A percentile compares a stretch with the other conserved stretches of the same genome.
Evolutionary conservation across 163 green algal genomes (phyloP).

Genomic region (Prototheca cutis): DNA sequence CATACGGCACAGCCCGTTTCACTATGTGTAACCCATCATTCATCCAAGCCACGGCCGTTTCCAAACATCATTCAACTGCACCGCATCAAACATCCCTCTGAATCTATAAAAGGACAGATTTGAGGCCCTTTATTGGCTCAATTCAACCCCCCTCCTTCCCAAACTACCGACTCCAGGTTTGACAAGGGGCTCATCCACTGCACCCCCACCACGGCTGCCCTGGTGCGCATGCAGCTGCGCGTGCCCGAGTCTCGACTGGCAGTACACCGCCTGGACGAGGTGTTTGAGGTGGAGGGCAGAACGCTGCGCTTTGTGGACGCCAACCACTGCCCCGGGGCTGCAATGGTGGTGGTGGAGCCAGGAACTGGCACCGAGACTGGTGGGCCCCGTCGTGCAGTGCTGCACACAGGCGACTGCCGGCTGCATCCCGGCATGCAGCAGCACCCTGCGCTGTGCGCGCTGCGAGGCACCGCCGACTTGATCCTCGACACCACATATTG

Average conservation of each 20-base stretch:
- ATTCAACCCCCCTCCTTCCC: too few relatives aligned
- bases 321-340: conserved; percentile 92
- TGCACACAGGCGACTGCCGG: conserved; percentile 76
- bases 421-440: conserved; percentile 23
- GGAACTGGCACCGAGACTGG: conserved; percentile 5
- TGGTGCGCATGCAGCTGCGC: conserved; percentile 65
- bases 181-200: conserved; percentile 63
- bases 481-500: conserved; percentile 76
- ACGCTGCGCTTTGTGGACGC: conserved; percentile 77
- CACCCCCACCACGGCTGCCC: conserved; percentile 59
- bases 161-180: conserved; percentile 54
- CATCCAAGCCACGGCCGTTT: too few relatives aligned
- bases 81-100: too few relatives aligned
- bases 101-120: not conserved
- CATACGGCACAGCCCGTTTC: too few relatives aligned
- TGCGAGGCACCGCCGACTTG: conserved; percentile 35
- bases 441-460: conserved; percentile 37
- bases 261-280: conserved; percentile 27
- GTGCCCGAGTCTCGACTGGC: conserved; percentile 25
- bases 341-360: conserved; percentile 68
- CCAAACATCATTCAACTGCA: too few relatives aligned
- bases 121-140: too few relatives aligned
- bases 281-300: conserved; percentile 45
- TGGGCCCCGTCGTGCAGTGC: conserved; percentile 33
- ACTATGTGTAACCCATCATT: too few relatives aligned